Evolutionary conservation across 192 early-diverging fungal species (phyloP).

Genomic region (Coemansia guatemalensis): DNA sequence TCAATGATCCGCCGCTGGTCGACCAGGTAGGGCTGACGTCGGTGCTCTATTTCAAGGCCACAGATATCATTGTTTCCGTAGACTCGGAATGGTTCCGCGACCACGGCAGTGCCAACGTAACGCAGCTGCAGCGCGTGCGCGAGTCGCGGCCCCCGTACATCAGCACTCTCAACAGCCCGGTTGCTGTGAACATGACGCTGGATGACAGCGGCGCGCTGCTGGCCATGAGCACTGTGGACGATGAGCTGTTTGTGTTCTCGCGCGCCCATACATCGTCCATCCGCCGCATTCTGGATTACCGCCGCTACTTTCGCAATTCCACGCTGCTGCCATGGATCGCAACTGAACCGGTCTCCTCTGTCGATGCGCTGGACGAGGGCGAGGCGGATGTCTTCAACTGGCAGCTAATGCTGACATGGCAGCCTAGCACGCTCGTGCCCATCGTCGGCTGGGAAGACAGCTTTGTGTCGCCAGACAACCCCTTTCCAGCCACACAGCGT

Average conservation of each 20-base stretch:
- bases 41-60: conserved; percentile 53
- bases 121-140: conserved; percentile 52
- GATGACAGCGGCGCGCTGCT: conserved; percentile 51
- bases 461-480: conserved; percentile 41
- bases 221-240: conserved; percentile 52
- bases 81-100: conserved; percentile 55
- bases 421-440: conserved; percentile 34
- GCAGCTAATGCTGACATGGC: conserved; percentile 50
- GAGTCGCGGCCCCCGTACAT: conserved; percentile 55
- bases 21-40: conserved; percentile 47
- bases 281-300: conserved; percentile 46
- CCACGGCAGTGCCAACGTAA: conserved; percentile 41
- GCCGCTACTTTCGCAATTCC: conserved; percentile 40
- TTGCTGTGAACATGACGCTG: conserved; percentile 52
- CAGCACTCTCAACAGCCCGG: conserved; percentile 54
- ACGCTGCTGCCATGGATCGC: conserved; percentile 29
- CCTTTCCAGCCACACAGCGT: conserved; percentile 42
- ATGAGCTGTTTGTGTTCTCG: conserved; percentile 51
- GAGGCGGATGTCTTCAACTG: conserved; percentile 49
- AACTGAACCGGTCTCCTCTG: conserved; percentile 38
- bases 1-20: conserved; percentile 47
- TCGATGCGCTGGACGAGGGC: conserved; percentile 46
- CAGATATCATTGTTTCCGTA: conserved; percentile 45
- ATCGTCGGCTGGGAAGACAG: conserved; percentile 44
- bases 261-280: conserved; percentile 35